Conservation (phyloP, 225 moss, liverwort and hornwort species). For the Pseudoscleropodium purum region DNA sequence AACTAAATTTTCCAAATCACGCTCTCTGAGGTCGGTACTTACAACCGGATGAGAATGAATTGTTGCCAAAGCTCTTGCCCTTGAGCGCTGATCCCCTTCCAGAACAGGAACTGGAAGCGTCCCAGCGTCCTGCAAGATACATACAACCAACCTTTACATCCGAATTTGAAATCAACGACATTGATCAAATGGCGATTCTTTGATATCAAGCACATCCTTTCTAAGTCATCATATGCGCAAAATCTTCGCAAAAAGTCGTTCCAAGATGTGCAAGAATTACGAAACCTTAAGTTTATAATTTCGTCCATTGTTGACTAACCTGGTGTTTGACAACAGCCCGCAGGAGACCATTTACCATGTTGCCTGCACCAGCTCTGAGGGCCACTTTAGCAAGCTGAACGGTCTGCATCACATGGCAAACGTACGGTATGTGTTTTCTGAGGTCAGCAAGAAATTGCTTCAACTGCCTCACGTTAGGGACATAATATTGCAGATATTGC, state of each 20-base stretch:
- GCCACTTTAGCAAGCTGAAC: conserved; percentile 75
- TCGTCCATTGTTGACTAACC: conserved; percentile 13
- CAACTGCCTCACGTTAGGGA: background rate
- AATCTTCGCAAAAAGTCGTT: background rate
- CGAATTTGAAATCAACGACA: background rate
- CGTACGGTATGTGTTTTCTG: background rate
- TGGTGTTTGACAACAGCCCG: conserved; percentile 43
- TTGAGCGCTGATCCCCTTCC: conserved; percentile 61
- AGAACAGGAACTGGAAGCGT: conserved; percentile 52
- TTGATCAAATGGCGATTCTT: background rate
- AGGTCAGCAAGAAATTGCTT: background rate
- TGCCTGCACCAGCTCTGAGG: conserved; percentile 64
- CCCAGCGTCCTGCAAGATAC: conserved; percentile 24
- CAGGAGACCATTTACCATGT: conserved; percentile 67
- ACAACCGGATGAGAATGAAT: conserved; percentile 79
- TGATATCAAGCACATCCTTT: background rate
- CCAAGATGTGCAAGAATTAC: background rate
- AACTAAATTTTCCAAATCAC: background rate
- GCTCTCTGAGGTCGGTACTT: conserved; percentile 12
- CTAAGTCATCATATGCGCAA: background rate
- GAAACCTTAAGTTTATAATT: background rate
- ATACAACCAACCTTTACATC: background rate
- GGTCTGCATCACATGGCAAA: conserved; percentile 24
- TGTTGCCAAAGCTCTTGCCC: conserved; percentile 70
- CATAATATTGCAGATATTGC: background rate